Base-by-base conservation (phyloP, 108 stramenopile genomes). In the Cyclotella baltica region DNA sequence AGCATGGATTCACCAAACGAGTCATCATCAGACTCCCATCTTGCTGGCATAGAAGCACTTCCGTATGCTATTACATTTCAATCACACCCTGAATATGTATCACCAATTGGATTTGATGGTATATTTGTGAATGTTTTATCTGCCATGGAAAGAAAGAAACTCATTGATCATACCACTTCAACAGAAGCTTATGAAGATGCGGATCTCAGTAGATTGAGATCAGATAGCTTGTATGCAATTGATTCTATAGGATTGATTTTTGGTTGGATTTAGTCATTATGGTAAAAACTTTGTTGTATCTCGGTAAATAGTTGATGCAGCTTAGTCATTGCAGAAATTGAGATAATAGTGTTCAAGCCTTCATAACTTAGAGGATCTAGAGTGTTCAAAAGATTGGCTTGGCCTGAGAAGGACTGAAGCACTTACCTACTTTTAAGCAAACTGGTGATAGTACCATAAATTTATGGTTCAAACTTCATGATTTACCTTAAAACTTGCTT, bases 41-140 rank as follows among this genome's bases (percentile, higher is more conserved):
- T 16, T 33, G 20, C 31, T n/a, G 16, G 11, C 55, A 6, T 2
- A 61, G 5, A 61, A 18, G 10, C 30, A 1, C 59, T 33, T n/a
- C 90, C 90, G 37, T 88, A 86, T 48, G 86, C 89, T 19, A 72
- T 91, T 58, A 88, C 93, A 35, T 92, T 92, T 72, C 93, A 94
- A 73, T 90, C 91, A 0, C 93, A 94, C 70, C 91, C 91, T 6
- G 93, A 94, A 67, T 94, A 83, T 71, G 77, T 83, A 30, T 61
- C 55, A 4, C 48, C 43, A 0, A 33, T 62, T 22, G 92, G 91
- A 33, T 62, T 82, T 37, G 66, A 83, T 48, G 43, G 64, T 13
- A 89, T 86, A 3, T 83, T 86, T 56, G 16, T 69, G 29, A 61
- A 65, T 33, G 79, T 78, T 27, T 19, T 90, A 30, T 19, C 76